Evolutionary conservation across 805 yeast species (phyloP), one percentile per base, ranked within the genome.

Genomic region (Wickerhamomyces chaumierensis): DNA sequence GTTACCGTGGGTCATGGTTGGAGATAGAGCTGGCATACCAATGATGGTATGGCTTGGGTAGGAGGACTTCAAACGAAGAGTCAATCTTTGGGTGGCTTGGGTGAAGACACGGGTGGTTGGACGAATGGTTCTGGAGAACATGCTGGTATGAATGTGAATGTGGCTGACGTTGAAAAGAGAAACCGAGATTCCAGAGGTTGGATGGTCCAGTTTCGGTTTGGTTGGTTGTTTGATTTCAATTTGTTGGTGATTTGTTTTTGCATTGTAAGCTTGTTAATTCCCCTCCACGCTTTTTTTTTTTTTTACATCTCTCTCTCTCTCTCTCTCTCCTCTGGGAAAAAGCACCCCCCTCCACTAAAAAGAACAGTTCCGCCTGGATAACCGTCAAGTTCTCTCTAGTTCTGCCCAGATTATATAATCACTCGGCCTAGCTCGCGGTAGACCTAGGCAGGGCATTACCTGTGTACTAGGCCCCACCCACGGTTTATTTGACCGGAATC

Each of bases 21-120:
- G 98, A n/a, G 97, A 90, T 54, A 92, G 69, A 9, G 99, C 98
- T 36, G 98, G 99, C 98, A 92, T 92, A 60, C 80, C 81, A 53
- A 92, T 86, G 56, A 92, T 78, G 43, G 82, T 76, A 64, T 92
- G 96, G 17, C 77, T 62, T 28, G 95, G 95, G 65, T 75, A 84
- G 14, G 53, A 45, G 5, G 56, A 51, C 41, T 45, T 43, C 48
- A 51, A 51, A 39, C 58, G 52, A 29, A 44, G 43, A 23, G 44
- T 39, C 28, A 39, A 37, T 48, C 52, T 50, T 37, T 35, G 35
- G 29, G 15, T 14, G 28, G 9, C 23, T 13, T 14, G 20, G 15
- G 18, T 8, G 4, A 39, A 42, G 35, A 43, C 39, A 34, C 46
- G 45, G 20, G 38, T 39, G n/a, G 42, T 38, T 31, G 44, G 48